Percentiles rank a stretch among this genome's conserved stretches.
Evolutionary conservation across 1,284 basidiomycete species (phyloP).

Genomic region (Papiliotrema terrestris): DNA sequence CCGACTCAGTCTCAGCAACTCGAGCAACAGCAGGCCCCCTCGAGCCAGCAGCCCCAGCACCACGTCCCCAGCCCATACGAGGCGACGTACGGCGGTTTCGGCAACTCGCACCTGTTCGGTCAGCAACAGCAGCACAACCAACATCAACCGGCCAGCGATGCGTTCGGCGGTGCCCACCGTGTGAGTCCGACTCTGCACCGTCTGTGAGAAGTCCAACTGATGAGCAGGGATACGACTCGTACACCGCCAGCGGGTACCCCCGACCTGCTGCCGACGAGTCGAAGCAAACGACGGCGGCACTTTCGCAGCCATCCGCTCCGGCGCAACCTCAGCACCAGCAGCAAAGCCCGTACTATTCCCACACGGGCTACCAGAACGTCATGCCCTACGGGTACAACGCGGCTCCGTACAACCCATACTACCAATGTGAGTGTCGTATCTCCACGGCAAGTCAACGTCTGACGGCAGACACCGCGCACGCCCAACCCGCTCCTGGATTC

Average conservation of each 20-base stretch:
- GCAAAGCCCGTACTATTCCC: slow-evolving; percentile 45
- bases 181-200: slow-evolving; percentile 8
- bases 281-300: slow-evolving; percentile 33
- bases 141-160: slow-evolving; percentile 23
- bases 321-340: slow-evolving; percentile 41
- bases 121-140: slow-evolving; percentile 23
- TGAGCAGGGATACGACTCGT: slow-evolving; percentile 44
- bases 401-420: slow-evolving; percentile 51
- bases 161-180: slow-evolving; percentile 20
- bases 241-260: slow-evolving; percentile 44
- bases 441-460: not conserved
- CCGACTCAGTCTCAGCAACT: slow-evolving; percentile 11
- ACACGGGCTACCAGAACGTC: slow-evolving; percentile 23
- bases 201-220: not conserved
- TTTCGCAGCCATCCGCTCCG: slow-evolving; percentile 38
- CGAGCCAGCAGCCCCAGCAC: slow-evolving; percentile 20
- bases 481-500: slow-evolving; percentile 32
- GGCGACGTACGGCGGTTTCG: slow-evolving; percentile 10
- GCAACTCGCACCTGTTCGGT: slow-evolving; percentile 10
- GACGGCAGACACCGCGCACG: not conserved
- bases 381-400: slow-evolving; percentile 46
- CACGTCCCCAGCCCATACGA: slow-evolving; percentile 18
- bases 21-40: slow-evolving; percentile 14
- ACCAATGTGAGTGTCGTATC: slow-evolving; percentile 41
- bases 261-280: slow-evolving; percentile 42